Conservation (phyloP, 495 filamentous ascomycete species). For the Lindgomyces ingoldianus region DNA sequence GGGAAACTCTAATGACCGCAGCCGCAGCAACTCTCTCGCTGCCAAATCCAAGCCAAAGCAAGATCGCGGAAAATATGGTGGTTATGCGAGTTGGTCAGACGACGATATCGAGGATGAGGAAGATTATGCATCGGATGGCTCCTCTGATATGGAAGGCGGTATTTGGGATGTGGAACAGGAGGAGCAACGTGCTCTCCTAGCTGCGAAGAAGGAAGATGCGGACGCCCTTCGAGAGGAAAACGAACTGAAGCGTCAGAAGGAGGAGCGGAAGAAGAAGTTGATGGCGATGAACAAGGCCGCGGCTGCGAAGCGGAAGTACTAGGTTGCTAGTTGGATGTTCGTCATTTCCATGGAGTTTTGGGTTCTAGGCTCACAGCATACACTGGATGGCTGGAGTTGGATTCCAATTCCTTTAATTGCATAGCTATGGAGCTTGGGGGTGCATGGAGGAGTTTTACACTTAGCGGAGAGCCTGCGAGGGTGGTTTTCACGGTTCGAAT, state of each 20-base stretch:
- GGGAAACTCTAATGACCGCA: conserved; percentile 28
- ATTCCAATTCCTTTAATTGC: conserved; percentile 2
- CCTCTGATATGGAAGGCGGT: conserved; percentile 68
- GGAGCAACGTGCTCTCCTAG: conserved; percentile 53
- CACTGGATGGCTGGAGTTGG: background rate
- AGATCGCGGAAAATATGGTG: conserved; percentile 27
- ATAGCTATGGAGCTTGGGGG: conserved; percentile 8
- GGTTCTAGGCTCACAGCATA: background rate
- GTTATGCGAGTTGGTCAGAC: conserved; percentile 45
- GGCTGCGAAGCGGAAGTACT: conserved; percentile 46
- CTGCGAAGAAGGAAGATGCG: conserved; percentile 61
- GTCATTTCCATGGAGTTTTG: conserved; percentile 7
- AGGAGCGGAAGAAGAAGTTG: conserved; percentile 57
- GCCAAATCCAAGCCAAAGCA: conserved; percentile 20
- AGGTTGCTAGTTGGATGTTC: background rate
- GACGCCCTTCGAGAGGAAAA: conserved; percentile 57
- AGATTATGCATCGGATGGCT: conserved; percentile 57
- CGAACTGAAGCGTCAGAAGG: conserved; percentile 57
- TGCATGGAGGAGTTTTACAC: conserved; percentile 8
- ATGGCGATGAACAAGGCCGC: conserved; percentile 43
- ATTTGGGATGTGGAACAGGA: conserved; percentile 61
- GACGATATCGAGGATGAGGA: conserved; percentile 51
- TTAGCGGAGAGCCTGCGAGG: conserved; percentile 2
- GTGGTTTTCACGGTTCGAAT: background rate
- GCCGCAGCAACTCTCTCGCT: background rate